phyloP scores from a whole-genome alignment of 805 yeast genomes.

The Candida koratica region DNA sequence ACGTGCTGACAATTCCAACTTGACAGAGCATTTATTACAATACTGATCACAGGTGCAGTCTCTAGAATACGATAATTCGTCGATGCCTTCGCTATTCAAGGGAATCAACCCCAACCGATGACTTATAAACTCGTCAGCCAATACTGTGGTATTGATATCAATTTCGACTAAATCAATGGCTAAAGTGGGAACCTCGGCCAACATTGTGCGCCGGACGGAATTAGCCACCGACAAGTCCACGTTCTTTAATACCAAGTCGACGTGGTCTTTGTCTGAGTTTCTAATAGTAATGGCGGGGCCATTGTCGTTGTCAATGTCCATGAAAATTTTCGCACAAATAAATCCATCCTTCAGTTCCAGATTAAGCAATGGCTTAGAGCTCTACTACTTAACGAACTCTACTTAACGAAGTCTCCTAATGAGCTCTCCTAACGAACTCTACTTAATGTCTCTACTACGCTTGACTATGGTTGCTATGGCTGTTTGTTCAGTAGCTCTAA shows the following conservation, averaged over 20 bases:
- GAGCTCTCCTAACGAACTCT: no score
- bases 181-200: constrained; percentile 94
- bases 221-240: constrained; percentile 90
- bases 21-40: constrained; percentile 93
- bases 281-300: constrained; percentile 88
- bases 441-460: no score
- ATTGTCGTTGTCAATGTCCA: constrained; percentile 29
- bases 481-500: no score
- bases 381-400: no score
- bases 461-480: no score
- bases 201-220: constrained; percentile 84
- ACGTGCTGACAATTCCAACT: constrained; percentile 77
- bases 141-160: constrained; percentile 85
- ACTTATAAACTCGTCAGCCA: constrained; percentile 94
- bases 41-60: constrained; percentile 98
- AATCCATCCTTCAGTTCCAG: no score
- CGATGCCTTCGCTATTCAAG: constrained; percentile 77
- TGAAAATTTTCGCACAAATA: constrained; percentile 15
- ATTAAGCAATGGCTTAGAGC: no score
- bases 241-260: constrained; percentile 82
- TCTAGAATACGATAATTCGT: constrained; percentile 77
- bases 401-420: no score
- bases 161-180: constrained; percentile 96
- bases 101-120: constrained; percentile 95
- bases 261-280: constrained; percentile 78